A percentile compares a stretch with the other conserved stretches of the same genome.
phyloP scores from a whole-genome alignment of 1,284 basidiomycete species.

The Meira miltonrushii region DNA sequence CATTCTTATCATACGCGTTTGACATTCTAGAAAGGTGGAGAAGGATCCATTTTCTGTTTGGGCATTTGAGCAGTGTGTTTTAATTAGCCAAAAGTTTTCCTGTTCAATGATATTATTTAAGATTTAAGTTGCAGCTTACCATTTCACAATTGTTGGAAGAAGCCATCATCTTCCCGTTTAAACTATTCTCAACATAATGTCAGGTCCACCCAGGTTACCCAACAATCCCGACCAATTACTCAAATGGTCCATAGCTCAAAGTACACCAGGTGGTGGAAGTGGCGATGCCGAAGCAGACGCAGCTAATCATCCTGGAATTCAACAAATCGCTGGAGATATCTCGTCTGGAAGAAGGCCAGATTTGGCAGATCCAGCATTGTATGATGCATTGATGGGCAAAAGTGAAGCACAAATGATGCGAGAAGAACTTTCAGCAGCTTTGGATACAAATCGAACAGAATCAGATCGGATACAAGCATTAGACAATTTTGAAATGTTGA shows the following conservation, averaged over 20 bases:
- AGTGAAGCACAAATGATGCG: conserved; percentile 50
- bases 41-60: too few species aligned
- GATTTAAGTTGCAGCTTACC: too few species aligned
- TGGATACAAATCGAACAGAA: conserved; percentile 21
- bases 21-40: too few species aligned
- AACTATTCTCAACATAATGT: neutral
- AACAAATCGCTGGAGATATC: conserved; percentile 38
- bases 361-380: conserved; percentile 39
- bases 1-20: too few species aligned
- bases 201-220: neutral
- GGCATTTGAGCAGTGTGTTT: too few species aligned
- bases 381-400: conserved; percentile 51
- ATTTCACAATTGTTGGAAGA: too few species aligned
- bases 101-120: too few species aligned
- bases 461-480: conserved; percentile 65
- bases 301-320: conserved; percentile 16
- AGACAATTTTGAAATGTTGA: conserved; percentile 94
- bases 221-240: conserved; percentile 44
- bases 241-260: conserved; percentile 42
- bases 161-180: too few species aligned
- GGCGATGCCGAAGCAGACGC: conserved; percentile 2
- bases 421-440: conserved; percentile 44
- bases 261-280: neutral
- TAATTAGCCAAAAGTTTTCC: too few species aligned
- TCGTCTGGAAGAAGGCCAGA: conserved; percentile 40